Conservation (phyloP, 345 rosid species). For the Chamaenerion angustifolium region DNA sequence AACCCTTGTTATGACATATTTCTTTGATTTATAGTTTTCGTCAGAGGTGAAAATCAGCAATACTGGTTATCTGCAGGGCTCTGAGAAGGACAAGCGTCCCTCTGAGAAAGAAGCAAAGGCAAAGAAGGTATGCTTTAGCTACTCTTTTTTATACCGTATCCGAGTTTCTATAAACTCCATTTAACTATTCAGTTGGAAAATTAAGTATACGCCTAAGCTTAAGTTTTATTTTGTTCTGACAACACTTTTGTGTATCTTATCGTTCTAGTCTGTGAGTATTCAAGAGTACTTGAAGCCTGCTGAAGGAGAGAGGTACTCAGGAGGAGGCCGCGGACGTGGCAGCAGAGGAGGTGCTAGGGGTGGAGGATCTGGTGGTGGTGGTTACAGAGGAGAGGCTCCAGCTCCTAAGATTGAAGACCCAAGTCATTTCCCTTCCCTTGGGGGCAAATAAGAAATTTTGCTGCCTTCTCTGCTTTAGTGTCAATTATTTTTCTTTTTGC, state of each 20-base stretch:
- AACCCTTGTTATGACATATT: too few species aligned
- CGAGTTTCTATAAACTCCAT: too few species aligned
- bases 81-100: slow-evolving; percentile 29
- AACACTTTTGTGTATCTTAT: too few species aligned
- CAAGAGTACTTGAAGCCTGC: slow-evolving; percentile 95
- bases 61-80: slow-evolving; percentile 10
- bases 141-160: too few species aligned
- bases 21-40: too few species aligned
- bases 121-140: too few species aligned
- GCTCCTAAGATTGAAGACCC: slow-evolving; percentile 74
- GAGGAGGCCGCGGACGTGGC: slow-evolving; percentile 62
- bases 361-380: slow-evolving; percentile 8
- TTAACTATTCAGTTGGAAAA: too few species aligned
- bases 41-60: too few species aligned
- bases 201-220: too few species aligned
- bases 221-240: too few species aligned
- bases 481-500: not conserved
- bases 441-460: slow-evolving; percentile 52
- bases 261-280: slow-evolving; percentile 72
- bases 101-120: too few species aligned
- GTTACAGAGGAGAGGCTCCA: slow-evolving; percentile 10
- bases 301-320: slow-evolving; percentile 52
- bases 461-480: not conserved
- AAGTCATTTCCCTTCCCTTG: slow-evolving; percentile 83
- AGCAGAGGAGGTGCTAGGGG: slow-evolving; percentile 47